These are phyloP conservation scores for Ambrosiella xylebori DNA, from an alignment of 2,329 filamentous ascomycete genomes.

Conservation along the genomic window DNA sequence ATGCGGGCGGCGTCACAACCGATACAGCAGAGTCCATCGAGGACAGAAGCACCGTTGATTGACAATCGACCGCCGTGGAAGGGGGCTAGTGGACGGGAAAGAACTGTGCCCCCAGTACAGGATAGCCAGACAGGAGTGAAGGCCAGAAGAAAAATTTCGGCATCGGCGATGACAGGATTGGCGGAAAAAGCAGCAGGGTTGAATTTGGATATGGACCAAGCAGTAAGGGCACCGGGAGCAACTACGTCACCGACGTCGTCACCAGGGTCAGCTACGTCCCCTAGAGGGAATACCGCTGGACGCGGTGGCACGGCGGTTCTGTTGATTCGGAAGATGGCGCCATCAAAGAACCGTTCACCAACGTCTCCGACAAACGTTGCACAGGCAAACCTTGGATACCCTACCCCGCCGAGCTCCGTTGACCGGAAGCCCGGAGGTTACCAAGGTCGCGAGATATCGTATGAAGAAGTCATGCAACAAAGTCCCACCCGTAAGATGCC, in stretches of 20 bases:
- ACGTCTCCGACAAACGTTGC: background rate
- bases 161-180: background rate
- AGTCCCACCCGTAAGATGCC: slow-evolving; percentile 2
- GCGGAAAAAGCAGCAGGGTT: background rate
- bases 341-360: slow-evolving; percentile 7
- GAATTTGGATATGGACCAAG: background rate
- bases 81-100: slow-evolving; percentile 51
- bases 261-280: background rate
- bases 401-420: slow-evolving; percentile 11
- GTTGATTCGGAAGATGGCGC: slow-evolving; percentile 11
- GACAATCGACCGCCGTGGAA: slow-evolving; percentile 47
- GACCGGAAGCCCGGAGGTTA: slow-evolving; percentile 15
- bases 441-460: slow-evolving; percentile 9
- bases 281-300: slow-evolving; percentile 6
- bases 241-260: background rate
- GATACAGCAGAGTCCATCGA: background rate
- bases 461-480: slow-evolving; percentile 4
- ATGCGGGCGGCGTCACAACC: slow-evolving; percentile 18
- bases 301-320: background rate
- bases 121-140: slow-evolving; percentile 25
- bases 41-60: background rate
- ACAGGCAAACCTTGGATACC: background rate
- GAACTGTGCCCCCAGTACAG: slow-evolving; percentile 45
- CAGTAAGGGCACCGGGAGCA: background rate
- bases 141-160: slow-evolving; percentile 8